Base-by-base conservation (phyloP, 2,329 filamentous ascomycete genomes). In the Aspergillus melleus region DNA sequence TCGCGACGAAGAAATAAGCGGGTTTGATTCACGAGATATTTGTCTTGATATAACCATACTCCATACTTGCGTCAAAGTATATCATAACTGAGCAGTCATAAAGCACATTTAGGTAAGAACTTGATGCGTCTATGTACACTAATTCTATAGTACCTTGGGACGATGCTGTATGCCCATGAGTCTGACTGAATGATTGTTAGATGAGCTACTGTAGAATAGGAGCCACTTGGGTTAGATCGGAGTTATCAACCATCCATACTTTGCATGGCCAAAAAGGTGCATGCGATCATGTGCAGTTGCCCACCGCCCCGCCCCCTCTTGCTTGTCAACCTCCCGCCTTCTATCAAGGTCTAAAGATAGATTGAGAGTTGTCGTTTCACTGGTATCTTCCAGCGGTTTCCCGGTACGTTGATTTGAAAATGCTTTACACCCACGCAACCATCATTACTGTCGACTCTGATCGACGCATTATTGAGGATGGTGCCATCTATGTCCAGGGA, bases 381-480 rank as follows among this genome's bases (percentile, higher is more conserved):
- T 1, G 14, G 2, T 8, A n/a, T 42, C 36, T 2, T 42, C 14
- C 16, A 6, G 16, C 6, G 2, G 5, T 8, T 14, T 19, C 16
- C 14, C 6, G 6, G 1, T 6, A 42, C 5, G 14, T 14, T 6
- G 36, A n/a, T 42, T 42, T 19, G 16, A 2, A 22, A 39, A 79
- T 78, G 68, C 70, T 85, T 0, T 82, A 83, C 62, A 76, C 73
- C 1, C 72, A 83, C 64, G 81, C 78, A 9, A 84, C 81, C 2
- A 80, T 85, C 59, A 78, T 85, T 63, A 84, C 82, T 0, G 73
- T 85, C 63, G 81, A 84, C 64, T 52, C 72, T 29, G 62, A 64
- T 16, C 74, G 80, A 20, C 75, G 79, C 39, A 76, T 85, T 53
- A 78, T 83, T 57, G 67, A 76, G 4, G 75, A 83, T 61, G 82